Evolutionary conservation across 129 eudicot genomes (phyloP), one percentile per base, ranked within the genome.

Genomic region (Helichrysum umbraculigerum): DNA sequence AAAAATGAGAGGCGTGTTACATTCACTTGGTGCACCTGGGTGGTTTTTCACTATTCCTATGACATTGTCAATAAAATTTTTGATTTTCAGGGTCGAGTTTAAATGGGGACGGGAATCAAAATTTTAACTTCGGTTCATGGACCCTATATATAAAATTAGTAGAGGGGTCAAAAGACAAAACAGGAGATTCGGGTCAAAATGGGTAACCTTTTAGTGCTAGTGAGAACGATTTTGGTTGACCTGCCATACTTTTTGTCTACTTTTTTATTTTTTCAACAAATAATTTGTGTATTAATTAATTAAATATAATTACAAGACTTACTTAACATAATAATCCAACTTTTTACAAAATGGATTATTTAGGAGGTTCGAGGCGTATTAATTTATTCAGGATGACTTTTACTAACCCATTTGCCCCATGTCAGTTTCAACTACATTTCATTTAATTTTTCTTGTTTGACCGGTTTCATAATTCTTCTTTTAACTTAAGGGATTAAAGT

Each of bases 151-250:
- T 60, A 60, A 73, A 1, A 35, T 14, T 1, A 32, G 21, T 44
- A 25, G 60, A n/a, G 33, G n/a, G 41, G 61, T 30, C 29, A 50
- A 41, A 44, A 44, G 61, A n/a, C 29, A 50, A 41, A 44, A 44
- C 33, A 4, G 56, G 56, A 20, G 30, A 19, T 10, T 41, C 17
- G 1, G 16, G 72, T 42, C 56, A 68, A 41, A 21, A 39, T 7
- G 17, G 72, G 72, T 68, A 68, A 68, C 58, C n/a, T 41, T 20
- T 20, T 41, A 68, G 57, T 68, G 22, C 72, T 39, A 67, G 32
- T 67, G 8, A 11, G 0, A 15, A 62, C 19, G 6, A 8, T 2
- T 19, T 8, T 1, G 17, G 56, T 68, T 35, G 71, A 66, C 30
- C 30, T 35, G 71, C 50, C 71, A 35, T 35, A 37, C 1, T 21